Evolutionary conservation across 2,329 filamentous ascomycete species (phyloP), one percentile per base, ranked within the genome.

Genomic region (Aspergillus glaucus): DNA sequence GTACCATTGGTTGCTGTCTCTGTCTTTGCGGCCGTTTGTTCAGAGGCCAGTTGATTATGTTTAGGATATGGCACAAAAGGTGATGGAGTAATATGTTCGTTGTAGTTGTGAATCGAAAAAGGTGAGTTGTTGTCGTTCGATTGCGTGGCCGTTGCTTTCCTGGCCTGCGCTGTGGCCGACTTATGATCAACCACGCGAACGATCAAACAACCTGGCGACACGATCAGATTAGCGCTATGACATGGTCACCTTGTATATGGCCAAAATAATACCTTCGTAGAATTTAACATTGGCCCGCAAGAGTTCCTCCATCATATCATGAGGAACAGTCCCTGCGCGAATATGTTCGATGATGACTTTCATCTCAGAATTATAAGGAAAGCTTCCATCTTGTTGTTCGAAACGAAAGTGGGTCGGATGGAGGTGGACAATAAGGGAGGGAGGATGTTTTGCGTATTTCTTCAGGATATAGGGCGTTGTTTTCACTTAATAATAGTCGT

Each of bases 321-420:
- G 90, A 1, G 93, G 93, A 32, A 98, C 77, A 0, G 88, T 95
- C 49, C 86, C 81, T 39, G 74, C 75, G 55, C 79, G 79, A 42
- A 97, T 69, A 66, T 95, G 90, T 56, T 94, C 84, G 34, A 96
- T 75, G 44, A 88, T 75, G 57, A 88, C 71, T 59, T 80, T 83
- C 91, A 97, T 96, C 21, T 93, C 90, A 17, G 90, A 95, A 61
- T 88, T 88, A 69, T 97, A 97, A 4, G 82, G 79, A 60, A 95
- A 96, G 64, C 87, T 92, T 62, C 91, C 88, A 67, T 95, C 90
- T 69, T 96, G 92, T 60, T 90, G 84, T 59, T 97, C 92, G 71
- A 98, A 95, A 50, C 87, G 83, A 65, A 95, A 97, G 69, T 95
- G 86, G 4, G 81, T 89, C 8, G 84, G 79, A 64, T 96, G 85